These are phyloP conservation scores for Chlorencoelia australis DNA, from an alignment of 2,329 filamentous ascomycete genomes.

Conservation along the genomic window DNA sequence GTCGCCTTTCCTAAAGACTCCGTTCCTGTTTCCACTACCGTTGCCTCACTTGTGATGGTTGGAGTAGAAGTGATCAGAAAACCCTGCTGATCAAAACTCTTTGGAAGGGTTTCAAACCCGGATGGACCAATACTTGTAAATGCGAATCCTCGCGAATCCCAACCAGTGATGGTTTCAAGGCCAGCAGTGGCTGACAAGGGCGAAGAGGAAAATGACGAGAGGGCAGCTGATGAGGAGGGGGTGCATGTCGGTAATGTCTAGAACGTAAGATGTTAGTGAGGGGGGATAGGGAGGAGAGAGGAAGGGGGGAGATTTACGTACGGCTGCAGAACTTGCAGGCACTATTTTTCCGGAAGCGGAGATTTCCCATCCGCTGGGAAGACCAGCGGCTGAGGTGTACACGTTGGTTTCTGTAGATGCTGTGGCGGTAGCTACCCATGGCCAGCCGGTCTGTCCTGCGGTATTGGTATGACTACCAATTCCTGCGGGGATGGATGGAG, in stretches of 20 bases:
- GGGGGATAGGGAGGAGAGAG: neutral
- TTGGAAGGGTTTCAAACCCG: constrained; percentile 28
- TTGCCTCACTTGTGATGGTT: constrained; percentile 4
- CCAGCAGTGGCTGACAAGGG: constrained; percentile 19
- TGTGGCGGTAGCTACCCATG: constrained; percentile 53
- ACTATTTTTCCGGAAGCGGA: constrained; percentile 70
- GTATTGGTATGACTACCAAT: constrained; percentile 48
- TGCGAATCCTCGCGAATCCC: constrained; percentile 39
- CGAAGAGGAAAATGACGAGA: constrained; percentile 36
- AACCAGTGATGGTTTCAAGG: constrained; percentile 33
- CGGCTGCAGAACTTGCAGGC: constrained; percentile 57
- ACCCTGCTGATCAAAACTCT: constrained; percentile 36
- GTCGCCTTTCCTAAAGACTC: constrained; percentile 10
- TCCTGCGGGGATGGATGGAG: constrained; percentile 59
- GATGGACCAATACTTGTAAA: constrained; percentile 34
- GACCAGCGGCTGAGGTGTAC: constrained; percentile 35
- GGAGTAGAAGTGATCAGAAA: constrained; percentile 30
- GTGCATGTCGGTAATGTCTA: constrained; percentile 39
- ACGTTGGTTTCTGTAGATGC: constrained; percentile 35
- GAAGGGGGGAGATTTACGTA: constrained; percentile 42
- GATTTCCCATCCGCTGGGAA: constrained; percentile 76
- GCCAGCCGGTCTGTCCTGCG: constrained; percentile 51
- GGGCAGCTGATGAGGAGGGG: constrained; percentile 38
- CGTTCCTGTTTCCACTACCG: constrained; percentile 2
- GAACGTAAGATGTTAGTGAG: constrained; percentile 19